These are phyloP conservation scores for Podila minutissima DNA, from an alignment of 192 early-diverging fungal species.

Conservation along the genomic window DNA sequence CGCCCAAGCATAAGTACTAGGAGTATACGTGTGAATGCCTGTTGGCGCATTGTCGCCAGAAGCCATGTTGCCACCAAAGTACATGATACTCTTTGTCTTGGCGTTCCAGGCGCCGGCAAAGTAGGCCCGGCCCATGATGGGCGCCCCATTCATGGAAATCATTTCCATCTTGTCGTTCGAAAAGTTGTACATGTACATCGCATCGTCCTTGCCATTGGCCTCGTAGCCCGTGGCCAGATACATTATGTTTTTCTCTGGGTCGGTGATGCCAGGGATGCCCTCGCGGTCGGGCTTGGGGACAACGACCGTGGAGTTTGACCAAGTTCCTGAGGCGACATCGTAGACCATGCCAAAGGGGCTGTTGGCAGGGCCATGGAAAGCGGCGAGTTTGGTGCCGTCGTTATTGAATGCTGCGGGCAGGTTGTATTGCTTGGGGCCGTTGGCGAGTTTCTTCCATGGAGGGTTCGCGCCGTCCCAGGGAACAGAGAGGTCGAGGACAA, in stretches of 20 bases:
- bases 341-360: slow-evolving; percentile 1
- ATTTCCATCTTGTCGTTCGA: not conserved
- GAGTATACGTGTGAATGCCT: not conserved
- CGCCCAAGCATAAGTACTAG: not conserved
- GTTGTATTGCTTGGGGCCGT: not conserved
- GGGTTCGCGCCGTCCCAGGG: not conserved
- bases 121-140: not conserved
- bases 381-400: not conserved
- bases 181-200: slow-evolving; percentile 1
- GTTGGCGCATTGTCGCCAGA: not conserved
- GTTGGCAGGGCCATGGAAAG: not conserved
- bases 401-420: not conserved
- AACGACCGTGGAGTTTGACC: not conserved
- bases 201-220: not conserved
- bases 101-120: slow-evolving; percentile 3
- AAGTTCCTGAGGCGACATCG: not conserved
- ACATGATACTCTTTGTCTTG: slow-evolving; percentile 2
- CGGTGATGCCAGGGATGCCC: not conserved
- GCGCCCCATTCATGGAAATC: not conserved
- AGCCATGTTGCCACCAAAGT: not conserved
- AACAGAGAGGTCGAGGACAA: slow-evolving; percentile 9
- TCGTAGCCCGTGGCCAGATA: slow-evolving; percentile 6
- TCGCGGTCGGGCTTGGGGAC: not conserved
- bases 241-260: not conserved
- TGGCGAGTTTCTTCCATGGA: slow-evolving; percentile 5